Conservation (phyloP, 1,284 basidiomycete genomes). For the Ustilago shanxiensis region DNA sequence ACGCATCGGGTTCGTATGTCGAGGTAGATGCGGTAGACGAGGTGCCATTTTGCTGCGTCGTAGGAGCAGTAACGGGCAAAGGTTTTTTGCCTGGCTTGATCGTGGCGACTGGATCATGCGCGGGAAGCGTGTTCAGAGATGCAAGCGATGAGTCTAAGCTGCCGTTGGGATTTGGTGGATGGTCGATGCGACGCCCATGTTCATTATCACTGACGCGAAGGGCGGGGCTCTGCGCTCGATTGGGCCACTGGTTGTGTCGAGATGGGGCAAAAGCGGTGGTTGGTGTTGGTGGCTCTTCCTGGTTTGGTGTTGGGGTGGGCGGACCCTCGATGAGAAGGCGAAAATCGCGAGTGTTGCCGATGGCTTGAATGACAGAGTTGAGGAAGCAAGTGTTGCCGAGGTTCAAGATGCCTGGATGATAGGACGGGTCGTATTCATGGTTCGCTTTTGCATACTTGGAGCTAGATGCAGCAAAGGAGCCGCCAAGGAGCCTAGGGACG, state of each 20-base stretch:
- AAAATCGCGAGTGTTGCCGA: constrained; percentile 77
- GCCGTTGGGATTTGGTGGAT: constrained; percentile 24
- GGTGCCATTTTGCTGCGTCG: background rate
- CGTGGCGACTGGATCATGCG: constrained; percentile 36
- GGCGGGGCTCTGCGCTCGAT: constrained; percentile 53
- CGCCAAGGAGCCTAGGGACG: constrained; percentile 66
- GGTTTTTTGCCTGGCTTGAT: constrained; percentile 31
- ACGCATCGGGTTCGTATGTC: constrained; percentile 35
- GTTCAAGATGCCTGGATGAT: constrained; percentile 79
- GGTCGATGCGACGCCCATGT: constrained; percentile 47
- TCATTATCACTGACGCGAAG: constrained; percentile 52
- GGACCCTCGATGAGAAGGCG: constrained; percentile 74
- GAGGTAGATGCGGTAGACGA: constrained; percentile 2
- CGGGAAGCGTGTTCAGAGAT: constrained; percentile 29
- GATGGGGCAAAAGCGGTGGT: constrained; percentile 1
- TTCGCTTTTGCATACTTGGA: constrained; percentile 76
- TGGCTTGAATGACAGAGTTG: constrained; percentile 85
- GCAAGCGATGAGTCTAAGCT: constrained; percentile 36
- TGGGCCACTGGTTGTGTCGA: constrained; percentile 36
- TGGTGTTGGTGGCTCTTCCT: constrained; percentile 13
- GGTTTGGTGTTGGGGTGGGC: constrained; percentile 8
- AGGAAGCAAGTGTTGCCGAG: constrained; percentile 93
- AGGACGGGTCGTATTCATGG: constrained; percentile 62
- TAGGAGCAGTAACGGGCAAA: constrained; percentile 5
- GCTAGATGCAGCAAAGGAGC: constrained; percentile 90